Conservation (phyloP, 495 filamentous ascomycete genomes). For the Daldinia concentrica region DNA sequence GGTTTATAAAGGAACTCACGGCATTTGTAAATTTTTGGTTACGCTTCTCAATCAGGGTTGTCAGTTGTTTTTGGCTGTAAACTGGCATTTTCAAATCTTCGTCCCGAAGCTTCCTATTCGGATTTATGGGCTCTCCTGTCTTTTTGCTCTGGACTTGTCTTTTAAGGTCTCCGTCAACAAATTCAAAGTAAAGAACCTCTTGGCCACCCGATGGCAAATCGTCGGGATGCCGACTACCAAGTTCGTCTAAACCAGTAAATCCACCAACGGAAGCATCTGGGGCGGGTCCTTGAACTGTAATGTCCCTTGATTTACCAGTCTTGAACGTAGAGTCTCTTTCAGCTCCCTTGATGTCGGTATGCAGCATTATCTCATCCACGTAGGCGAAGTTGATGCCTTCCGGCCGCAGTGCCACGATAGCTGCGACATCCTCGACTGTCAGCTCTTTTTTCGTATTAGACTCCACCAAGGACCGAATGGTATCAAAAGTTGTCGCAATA, state of each 20-base stretch:
- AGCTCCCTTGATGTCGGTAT: conserved; percentile 78
- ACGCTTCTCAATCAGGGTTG: conserved; percentile 87
- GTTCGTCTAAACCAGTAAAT: conserved; percentile 55
- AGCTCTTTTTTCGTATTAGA: conserved; percentile 77
- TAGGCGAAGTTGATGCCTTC: conserved; percentile 83
- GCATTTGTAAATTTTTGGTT: conserved; percentile 86
- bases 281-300: conserved; percentile 51
- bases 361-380: conserved; percentile 81
- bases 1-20: conserved; percentile 77
- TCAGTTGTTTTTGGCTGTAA: conserved; percentile 92
- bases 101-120: conserved; percentile 69
- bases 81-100: conserved; percentile 94
- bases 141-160: conserved; percentile 74
- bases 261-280: conserved; percentile 61
- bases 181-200: conserved; percentile 89
- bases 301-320: conserved; percentile 52
- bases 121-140: conserved; percentile 74
- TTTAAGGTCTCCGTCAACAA: conserved; percentile 90
- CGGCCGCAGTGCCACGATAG: conserved; percentile 80
- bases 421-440: conserved; percentile 78
- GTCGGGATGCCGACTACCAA: conserved; percentile 46
- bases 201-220: conserved; percentile 52
- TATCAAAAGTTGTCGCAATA: conserved; percentile 88
- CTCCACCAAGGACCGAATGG: conserved; percentile 84
- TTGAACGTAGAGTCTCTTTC: conserved; percentile 62